Evolutionary conservation across 2,329 filamentous ascomycete species (phyloP).

Genomic region (Fusarium xylarioides): DNA sequence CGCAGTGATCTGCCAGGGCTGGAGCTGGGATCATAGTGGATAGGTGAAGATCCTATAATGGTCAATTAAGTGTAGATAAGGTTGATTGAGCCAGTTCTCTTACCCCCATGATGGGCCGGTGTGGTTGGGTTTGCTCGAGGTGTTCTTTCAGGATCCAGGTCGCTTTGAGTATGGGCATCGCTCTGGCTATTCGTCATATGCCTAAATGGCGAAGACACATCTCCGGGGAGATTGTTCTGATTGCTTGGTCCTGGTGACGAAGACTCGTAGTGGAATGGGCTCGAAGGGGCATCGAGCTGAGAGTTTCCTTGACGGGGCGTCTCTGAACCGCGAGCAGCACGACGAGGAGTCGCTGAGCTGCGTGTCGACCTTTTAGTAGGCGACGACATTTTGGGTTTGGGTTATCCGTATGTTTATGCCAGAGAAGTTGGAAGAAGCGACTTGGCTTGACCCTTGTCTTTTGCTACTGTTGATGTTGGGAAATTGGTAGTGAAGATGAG

Average conservation of each 20-base stretch:
- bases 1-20: slow-evolving; percentile 75
- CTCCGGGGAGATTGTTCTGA: slow-evolving; percentile 44
- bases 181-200: slow-evolving; percentile 67
- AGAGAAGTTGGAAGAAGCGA: slow-evolving; percentile 3
- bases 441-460: slow-evolving; percentile 24
- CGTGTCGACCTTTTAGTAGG: slow-evolving; percentile 58
- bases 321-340: slow-evolving; percentile 51
- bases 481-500: slow-evolving; percentile 38
- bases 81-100: slow-evolving; percentile 37
- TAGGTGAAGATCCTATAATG: slow-evolving; percentile 83
- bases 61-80: slow-evolving; percentile 9
- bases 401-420: slow-evolving; percentile 10
- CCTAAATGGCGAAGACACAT: slow-evolving; percentile 63
- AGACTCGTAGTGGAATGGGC: slow-evolving; percentile 80
- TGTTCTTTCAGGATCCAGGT: slow-evolving; percentile 68
- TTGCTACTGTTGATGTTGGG: slow-evolving; percentile 35
- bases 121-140: slow-evolving; percentile 72
- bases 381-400: slow-evolving; percentile 51
- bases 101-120: slow-evolving; percentile 69
- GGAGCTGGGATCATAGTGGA: slow-evolving; percentile 90
- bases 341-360: slow-evolving; percentile 57
- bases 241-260: slow-evolving; percentile 47
- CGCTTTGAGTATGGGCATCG: slow-evolving; percentile 60
- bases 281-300: slow-evolving; percentile 70
- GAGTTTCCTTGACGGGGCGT: slow-evolving; percentile 58